Base-by-base conservation (phyloP, 2,329 filamentous ascomycete species). In the Penicillium sp. region DNA sequence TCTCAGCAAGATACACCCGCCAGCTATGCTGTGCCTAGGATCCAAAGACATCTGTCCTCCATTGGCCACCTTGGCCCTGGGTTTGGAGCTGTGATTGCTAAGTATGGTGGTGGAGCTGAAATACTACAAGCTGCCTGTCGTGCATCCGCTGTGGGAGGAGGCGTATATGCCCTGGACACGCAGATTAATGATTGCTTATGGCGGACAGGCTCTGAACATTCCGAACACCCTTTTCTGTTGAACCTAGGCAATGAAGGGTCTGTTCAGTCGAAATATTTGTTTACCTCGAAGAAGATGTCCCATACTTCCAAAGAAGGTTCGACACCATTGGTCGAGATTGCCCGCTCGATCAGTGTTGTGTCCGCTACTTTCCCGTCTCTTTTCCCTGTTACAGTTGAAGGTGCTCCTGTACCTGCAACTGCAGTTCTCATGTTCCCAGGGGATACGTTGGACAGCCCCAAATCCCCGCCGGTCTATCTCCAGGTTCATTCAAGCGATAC, bases 21-120 rank as follows among this genome's bases (percentile, higher is more conserved):
- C 1, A 86, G 87, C 51, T 86, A 86, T 67, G 91, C 91, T 0
- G 76, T 97, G 25, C 82, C 85, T 2, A 82, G 86, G 27, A 89
- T 97, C 56, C 83, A 89, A 64, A 86, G 88, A 45, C 93, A 99
- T 74, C 78, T 97, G 50, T 84, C 85, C 15, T 97, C 93, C 0
- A 93, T 95, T 75, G 93, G 93, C 8, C 79, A 90, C 5, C 93
- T 97, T 67, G 93, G 93, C 0, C 84, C 89, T 48, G 92, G 93
- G 10, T 97, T 97, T 71, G 90, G 90, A 51, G 90, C 91, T 47
- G 86, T 99, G 13, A 85, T 96, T 64, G 89, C 93, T 23, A 97
- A 96, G 80, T 99, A 92, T 88, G 93, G 93, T 47, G 92, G 93
- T 29, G 81, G 89, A 47, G 89, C 91, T 33, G 93, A 99, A 75